A percentile compares a stretch with the other conserved stretches of the same genome.
Evolutionary conservation across 2,329 filamentous ascomycete species (phyloP).

Genomic region (Penicillium sp.): DNA sequence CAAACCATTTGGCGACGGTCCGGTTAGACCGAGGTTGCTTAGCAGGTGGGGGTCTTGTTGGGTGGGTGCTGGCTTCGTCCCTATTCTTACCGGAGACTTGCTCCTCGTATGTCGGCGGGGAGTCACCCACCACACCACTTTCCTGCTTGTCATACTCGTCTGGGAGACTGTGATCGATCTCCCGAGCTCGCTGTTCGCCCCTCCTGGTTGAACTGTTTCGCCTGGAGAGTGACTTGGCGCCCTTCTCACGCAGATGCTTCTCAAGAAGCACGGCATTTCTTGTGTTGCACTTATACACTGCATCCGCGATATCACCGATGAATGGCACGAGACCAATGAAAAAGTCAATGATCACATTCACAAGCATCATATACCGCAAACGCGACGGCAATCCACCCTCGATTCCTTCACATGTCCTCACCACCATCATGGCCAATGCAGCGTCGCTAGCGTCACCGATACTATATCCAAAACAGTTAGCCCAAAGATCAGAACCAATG

Average conservation of each 20-base stretch:
- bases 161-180: constrained; percentile 32
- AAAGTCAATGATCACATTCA: constrained; percentile 65
- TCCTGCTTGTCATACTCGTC: constrained; percentile 41
- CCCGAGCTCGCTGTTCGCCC: constrained; percentile 5
- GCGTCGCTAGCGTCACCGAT: constrained; percentile 74
- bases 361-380: constrained; percentile 69
- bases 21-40: constrained; percentile 25
- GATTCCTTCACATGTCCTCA: constrained; percentile 69
- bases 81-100: constrained; percentile 13
- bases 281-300: constrained; percentile 50
- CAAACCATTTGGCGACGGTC: constrained; percentile 31
- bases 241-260: constrained; percentile 44
- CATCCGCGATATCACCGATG: constrained; percentile 50
- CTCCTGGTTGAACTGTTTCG: constrained; percentile 13
- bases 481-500: not conserved
- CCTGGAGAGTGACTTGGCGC: constrained; percentile 28
- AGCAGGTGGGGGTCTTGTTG: constrained; percentile 24
- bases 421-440: constrained; percentile 71
- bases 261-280: constrained; percentile 49
- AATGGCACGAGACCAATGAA: constrained; percentile 53
- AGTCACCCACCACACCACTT: constrained; percentile 25
- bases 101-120: constrained; percentile 23
- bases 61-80: constrained; percentile 11
- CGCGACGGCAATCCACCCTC: constrained; percentile 67
- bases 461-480: constrained; percentile 41